phyloP scores from a whole-genome alignment of 2,329 filamentous ascomycete genomes.

The Alternaria dauci region DNA sequence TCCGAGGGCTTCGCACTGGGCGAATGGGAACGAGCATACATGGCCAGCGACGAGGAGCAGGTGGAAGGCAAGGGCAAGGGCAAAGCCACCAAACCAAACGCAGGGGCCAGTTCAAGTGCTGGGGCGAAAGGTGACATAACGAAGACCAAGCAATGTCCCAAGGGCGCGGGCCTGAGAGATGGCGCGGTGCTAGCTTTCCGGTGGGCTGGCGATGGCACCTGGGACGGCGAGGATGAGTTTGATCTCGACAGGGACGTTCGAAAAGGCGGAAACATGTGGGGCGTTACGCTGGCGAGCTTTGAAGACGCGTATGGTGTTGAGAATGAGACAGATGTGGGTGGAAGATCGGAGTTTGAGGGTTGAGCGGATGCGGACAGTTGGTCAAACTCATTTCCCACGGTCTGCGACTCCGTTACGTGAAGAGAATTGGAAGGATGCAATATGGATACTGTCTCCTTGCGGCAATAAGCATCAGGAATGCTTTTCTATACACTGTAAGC shows the following conservation, averaged over 20 bases:
- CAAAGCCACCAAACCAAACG: conserved; percentile 54
- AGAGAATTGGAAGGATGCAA: not conserved
- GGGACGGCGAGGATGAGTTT: conserved; percentile 28
- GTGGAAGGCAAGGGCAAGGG: conserved; percentile 51
- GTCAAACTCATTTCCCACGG: too few relatives aligned
- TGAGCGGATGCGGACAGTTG: conserved; percentile 16
- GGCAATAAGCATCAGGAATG: not conserved
- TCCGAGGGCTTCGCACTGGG: conserved; percentile 51
- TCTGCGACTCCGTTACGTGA: not conserved
- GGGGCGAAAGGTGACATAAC: conserved; percentile 7
- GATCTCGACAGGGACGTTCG: conserved; percentile 11
- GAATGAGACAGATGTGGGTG: conserved; percentile 44
- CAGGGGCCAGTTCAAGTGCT: conserved; percentile 14
- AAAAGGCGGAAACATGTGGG: conserved; percentile 39
- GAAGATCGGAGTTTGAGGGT: conserved; percentile 40
- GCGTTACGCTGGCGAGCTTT: conserved; percentile 47
- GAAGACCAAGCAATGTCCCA: conserved; percentile 42
- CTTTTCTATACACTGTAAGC: not conserved
- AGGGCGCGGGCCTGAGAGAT: conserved; percentile 48
- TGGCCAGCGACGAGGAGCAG: conserved; percentile 35
- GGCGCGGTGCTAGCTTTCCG: conserved; percentile 49
- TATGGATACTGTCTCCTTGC: not conserved
- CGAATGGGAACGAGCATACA: conserved; percentile 40
- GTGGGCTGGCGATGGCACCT: conserved; percentile 42
- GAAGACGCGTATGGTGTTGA: conserved; percentile 49